Conservation (phyloP, 2,329 filamentous ascomycete species). For the Hypoxylon sp. region DNA sequence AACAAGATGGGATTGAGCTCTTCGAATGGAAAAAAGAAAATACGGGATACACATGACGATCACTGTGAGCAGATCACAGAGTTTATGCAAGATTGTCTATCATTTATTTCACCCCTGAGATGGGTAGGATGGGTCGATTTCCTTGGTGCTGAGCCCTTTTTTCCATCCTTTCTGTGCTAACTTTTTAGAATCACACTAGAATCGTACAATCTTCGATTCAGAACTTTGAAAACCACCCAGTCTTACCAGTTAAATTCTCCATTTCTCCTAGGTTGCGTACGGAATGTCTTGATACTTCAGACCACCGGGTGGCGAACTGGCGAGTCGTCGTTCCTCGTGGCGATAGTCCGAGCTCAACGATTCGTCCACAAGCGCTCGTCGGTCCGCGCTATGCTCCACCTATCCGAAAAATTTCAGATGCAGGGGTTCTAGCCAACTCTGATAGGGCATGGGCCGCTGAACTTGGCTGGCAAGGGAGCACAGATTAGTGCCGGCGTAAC, state of each 20-base stretch:
- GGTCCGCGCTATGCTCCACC: conserved; percentile 25
- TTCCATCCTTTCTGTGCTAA: conserved; percentile 13
- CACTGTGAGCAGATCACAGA: conserved; percentile 32
- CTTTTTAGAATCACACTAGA: conserved; percentile 26
- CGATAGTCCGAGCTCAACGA: conserved; percentile 25
- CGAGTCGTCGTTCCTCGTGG: conserved; percentile 35
- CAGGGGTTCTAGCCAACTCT: conserved; percentile 24
- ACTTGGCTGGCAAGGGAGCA: conserved; percentile 11
- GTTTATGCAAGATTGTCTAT: conserved; percentile 46
- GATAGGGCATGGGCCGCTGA: conserved; percentile 35
- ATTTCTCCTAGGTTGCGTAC: conserved; percentile 13
- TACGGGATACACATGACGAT: conserved; percentile 35
- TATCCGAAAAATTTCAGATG: conserved; percentile 31
- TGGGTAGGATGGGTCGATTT: conserved; percentile 29
- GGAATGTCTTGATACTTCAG: conserved; percentile 26
- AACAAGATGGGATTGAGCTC: conserved; percentile 22
- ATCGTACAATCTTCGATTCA: conserved; percentile 17
- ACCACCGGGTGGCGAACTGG: conserved; percentile 30
- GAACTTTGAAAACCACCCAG: conserved; percentile 7
- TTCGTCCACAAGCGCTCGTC: conserved; percentile 38
- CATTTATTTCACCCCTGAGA: conserved; percentile 24
- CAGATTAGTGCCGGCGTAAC: conserved; percentile 14
- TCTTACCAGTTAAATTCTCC: conserved; percentile 13
- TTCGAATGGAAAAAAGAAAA: conserved; percentile 24
- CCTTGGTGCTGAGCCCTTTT: not conserved